Conservation (phyloP, 23 red algal species). For the Gracilaria domingensis region DNA sequence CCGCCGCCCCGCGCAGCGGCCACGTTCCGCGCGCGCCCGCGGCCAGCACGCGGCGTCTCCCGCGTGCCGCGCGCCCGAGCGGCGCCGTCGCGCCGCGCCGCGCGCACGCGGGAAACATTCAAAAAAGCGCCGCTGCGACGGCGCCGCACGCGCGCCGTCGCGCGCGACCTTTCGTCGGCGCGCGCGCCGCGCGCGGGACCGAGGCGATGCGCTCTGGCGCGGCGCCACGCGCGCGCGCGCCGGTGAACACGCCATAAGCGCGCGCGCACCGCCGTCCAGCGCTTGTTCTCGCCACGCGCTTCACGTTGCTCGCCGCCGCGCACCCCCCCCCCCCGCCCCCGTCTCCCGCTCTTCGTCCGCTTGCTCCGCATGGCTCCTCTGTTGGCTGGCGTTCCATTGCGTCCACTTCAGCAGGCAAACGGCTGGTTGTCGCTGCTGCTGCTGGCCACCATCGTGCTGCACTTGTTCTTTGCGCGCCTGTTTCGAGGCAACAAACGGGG, state of each 20-base stretch:
- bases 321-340: not conserved
- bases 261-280: not conserved
- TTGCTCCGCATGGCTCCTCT: slow-evolving; percentile 5
- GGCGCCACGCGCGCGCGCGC: not conserved
- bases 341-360: not conserved
- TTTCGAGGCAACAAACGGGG: slow-evolving; percentile 45
- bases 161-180: slow-evolving; percentile 6
- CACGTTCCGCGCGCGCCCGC: not conserved
- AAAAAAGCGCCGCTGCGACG: not conserved
- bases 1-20: not conserved
- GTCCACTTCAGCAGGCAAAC: not conserved
- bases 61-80: not conserved
- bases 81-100: too few species aligned
- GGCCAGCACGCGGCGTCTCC: not conserved
- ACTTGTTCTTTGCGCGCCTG: slow-evolving; percentile 40
- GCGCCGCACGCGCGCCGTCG: not conserved
- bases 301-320: not conserved
- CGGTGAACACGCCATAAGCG: slow-evolving; percentile 1
- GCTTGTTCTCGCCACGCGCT: not conserved
- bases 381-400: not conserved
- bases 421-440: slow-evolving; percentile 32
- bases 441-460: not conserved
- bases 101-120: slow-evolving; percentile 1
- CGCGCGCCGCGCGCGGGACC: slow-evolving; percentile 12
- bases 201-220: slow-evolving; percentile 3